Evolutionary conservation across 192 early-diverging fungal species (phyloP), one percentile per base, ranked within the genome.

Genomic region (Umbelopsis isabellina): DNA sequence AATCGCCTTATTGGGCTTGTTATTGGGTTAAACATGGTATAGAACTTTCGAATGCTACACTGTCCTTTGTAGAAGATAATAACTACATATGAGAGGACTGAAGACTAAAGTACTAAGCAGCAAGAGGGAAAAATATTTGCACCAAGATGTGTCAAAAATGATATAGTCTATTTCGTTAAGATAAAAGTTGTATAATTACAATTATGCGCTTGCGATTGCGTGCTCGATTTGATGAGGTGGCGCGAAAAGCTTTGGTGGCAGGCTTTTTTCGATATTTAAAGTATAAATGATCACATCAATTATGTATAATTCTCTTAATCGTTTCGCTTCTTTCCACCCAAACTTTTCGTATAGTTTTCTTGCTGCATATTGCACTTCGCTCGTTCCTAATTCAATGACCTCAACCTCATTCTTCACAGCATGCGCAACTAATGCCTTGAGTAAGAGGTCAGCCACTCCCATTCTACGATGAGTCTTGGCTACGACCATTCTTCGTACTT

Each of bases 301-400:
- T 0, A 61, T 15, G 3, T 35, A 18, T 4, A 61, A 4, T 61
- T 61, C 55, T 22, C 11, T n/a, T 18, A 35, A 7, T 16, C 55
- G 21, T 2, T 27, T 22, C 4, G 21, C 23, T 35, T 61, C 55
- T 35, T 18, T 61, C 55, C 55, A 61, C 11, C 55, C 55, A 15
- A 35, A 2, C 18, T 61, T 61, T n/a, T 61, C 23, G 27, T 61
- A 61, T 30, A 61, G 16, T 12, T 35, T 61, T 35, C 25, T 61
- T 10, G 55, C 55, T 35, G 16, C 30, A 35, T 61, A 61, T n/a
- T 61, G 55, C 27, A 61, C 30, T 27, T 61, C 55, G 55, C 55
- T 61, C 13, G 55, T 61, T 27, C 55, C 55, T 35, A 61, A 61
- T 33, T 61, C 55, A 35, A 61, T 35, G 13, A 61, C 55, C 25